A percentile compares a stretch with the other conserved stretches of the same genome.
phyloP scores from a whole-genome alignment of 192 early-diverging fungal species.

The Backusella tuberculispora region DNA sequence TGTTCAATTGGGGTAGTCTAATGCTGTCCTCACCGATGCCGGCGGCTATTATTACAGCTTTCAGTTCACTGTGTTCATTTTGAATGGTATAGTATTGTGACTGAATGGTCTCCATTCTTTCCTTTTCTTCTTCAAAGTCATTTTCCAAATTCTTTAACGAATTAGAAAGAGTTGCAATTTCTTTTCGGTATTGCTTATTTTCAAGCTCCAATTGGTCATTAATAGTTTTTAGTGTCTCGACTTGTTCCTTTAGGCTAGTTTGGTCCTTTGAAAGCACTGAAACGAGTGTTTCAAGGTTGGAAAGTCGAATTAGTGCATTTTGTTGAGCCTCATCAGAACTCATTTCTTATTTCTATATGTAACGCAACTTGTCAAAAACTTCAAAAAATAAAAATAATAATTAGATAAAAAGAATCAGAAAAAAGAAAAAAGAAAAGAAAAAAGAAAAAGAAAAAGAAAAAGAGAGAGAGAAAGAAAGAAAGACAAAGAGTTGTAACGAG shows the following conservation, averaged over 20 bases:
- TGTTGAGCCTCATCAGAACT: neutral
- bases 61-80: neutral
- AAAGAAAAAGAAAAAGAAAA: neutral
- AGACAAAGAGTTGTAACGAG: neutral
- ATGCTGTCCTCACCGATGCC: neutral
- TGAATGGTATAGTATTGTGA: conserved; percentile 4
- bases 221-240: neutral
- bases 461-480: neutral
- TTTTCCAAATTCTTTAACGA: conserved; percentile 3
- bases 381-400: no score
- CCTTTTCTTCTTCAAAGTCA: conserved; percentile 15
- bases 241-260: neutral
- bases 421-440: neutral
- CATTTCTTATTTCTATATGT: neutral
- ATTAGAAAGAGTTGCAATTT: neutral
- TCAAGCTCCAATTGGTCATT: neutral
- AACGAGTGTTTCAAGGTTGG: conserved; percentile 12
- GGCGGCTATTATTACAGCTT: neutral
- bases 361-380: neutral
- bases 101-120: conserved; percentile 9
- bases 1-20: neutral
- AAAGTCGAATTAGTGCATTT: neutral
- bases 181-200: neutral
- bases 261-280: conserved; percentile 10
- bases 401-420: neutral